Base-by-base conservation (phyloP, 306 rosid genomes). In the Fragaria vesca region DNA sequence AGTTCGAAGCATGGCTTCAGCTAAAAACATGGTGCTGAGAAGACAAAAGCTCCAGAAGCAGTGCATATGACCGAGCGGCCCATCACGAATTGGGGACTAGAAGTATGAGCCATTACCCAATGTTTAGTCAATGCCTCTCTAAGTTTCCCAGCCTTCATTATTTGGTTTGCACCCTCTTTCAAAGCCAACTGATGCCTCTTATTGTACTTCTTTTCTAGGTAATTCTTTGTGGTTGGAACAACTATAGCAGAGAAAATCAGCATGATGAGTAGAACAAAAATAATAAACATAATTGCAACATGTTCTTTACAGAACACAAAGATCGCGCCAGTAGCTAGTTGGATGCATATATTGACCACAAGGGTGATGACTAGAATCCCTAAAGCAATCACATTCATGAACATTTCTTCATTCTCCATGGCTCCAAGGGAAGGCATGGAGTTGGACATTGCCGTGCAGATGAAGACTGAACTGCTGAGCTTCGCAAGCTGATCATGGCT, bases 91-190 rank as follows among this genome's bases (percentile, higher is more conserved):
- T 94, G 98, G 13, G 98, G 98, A 47, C 90, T 86, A 42, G 90
- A 80, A 0, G 96, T 92, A 55, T 92, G 90, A 63, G 94, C 87
- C 98, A 94, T 90, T 91, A 92, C 76, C 98, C 98, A 92, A 78
- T 80, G 76, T 47, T 82, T 90, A 85, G 83, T 84, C 62, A 94
- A 61, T 52, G 75, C 80, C 63, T 79, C 73, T 68, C 83, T 85
- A 12, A 87, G 77, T 20, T 24, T 83, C 30, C 77, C 60, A 1
- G 81, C 76, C 73, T 32, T 52, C 0, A 9, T 78, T 52, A 60
- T 54, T 72, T 66, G 12, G 12, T n/a, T 54, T 38, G 83, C 21
- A 36, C 71, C 1, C 66, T 92, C 94, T 61, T 70, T 83, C 2
- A 82, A 30, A 3, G 87, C 91, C 9, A 72, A 55, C 18, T 92